Evolutionary conservation across 345 rosid species (phyloP).

Genomic region (Camelina laxa): DNA sequence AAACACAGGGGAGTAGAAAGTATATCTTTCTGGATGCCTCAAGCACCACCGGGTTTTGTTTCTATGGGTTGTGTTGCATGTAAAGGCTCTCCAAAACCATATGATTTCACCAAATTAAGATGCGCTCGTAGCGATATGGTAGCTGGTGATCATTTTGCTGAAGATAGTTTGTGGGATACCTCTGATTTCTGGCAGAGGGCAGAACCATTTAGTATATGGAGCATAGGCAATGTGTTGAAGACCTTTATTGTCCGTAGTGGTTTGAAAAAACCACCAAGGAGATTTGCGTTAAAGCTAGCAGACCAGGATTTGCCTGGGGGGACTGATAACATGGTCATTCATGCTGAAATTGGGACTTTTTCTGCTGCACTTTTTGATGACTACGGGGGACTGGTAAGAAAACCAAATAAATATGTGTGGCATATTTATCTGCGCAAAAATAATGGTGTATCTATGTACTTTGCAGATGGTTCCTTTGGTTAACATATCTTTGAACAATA

Average conservation of each 20-base stretch:
- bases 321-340: slow-evolving; percentile 73
- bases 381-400: slow-evolving; percentile 93
- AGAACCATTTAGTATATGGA: slow-evolving; percentile 92
- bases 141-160: slow-evolving; percentile 75
- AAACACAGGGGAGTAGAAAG: slow-evolving; percentile 80
- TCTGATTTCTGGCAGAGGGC: slow-evolving; percentile 60
- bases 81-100: slow-evolving; percentile 71
- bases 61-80: slow-evolving; percentile 89
- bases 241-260: slow-evolving; percentile 86
- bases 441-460: slow-evolving; percentile 29
- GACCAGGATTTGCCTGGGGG: slow-evolving; percentile 63
- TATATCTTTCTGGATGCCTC: slow-evolving; percentile 94
- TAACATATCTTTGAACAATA: slow-evolving; percentile 73
- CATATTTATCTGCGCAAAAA: slow-evolving; percentile 13
- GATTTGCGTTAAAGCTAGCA: slow-evolving; percentile 91
- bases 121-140: slow-evolving; percentile 91
- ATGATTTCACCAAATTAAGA: slow-evolving; percentile 67
- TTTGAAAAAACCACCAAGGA: slow-evolving; percentile 84
- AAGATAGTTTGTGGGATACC: slow-evolving; percentile 94
- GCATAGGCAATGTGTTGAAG: slow-evolving; percentile 71
- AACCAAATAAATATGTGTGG: slow-evolving; percentile 1
- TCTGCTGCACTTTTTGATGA: slow-evolving; percentile 96
- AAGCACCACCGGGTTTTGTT: slow-evolving; percentile 94
- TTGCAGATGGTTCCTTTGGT: slow-evolving; percentile 97
- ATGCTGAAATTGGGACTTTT: slow-evolving; percentile 76